A percentile compares a stretch with the other conserved stretches of the same genome.
phyloP scores from a whole-genome alignment of 202 grass and related monocot species.

The Cymbopogon flexuosus region DNA sequence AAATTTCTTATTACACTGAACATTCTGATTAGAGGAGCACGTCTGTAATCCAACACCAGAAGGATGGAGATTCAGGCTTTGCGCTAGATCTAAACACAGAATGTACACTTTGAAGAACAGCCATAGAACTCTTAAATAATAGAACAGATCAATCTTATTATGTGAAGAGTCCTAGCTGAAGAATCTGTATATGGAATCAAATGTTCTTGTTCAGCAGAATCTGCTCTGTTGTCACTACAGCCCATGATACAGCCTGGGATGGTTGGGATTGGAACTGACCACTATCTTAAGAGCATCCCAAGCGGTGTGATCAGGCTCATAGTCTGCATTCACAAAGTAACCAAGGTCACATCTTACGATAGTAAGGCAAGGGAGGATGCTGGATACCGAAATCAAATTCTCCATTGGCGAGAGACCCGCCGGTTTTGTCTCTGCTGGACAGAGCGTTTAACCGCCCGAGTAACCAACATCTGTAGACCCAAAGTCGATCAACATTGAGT shows the following conservation, averaged over 20 bases:
- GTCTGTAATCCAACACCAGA: neutral
- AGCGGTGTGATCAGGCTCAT: neutral
- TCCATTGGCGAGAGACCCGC: neutral
- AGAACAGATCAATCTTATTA: too few species aligned
- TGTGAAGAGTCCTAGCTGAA: too few species aligned
- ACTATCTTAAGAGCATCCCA: neutral
- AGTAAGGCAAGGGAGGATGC: neutral
- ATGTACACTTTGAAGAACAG: too few species aligned
- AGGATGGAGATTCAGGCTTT: neutral
- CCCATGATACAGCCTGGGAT: neutral
- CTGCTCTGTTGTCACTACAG: neutral
- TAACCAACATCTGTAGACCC: neutral
- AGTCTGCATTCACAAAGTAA: neutral
- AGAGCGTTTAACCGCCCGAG: neutral
- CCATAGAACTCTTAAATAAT: too few species aligned
- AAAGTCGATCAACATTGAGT: neutral
- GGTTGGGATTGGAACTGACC: neutral
- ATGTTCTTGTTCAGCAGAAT: too few species aligned
- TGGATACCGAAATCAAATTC: neutral
- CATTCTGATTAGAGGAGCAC: neutral
- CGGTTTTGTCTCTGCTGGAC: neutral
- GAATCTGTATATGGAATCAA: too few species aligned
- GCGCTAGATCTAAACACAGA: too few species aligned
- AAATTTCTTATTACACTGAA: neutral
- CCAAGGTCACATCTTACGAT: neutral